A percentile compares a stretch with the other conserved stretches of the same genome.
Evolutionary conservation across 148 eudicot genomes (phyloP).

Genomic region (Vaccinium myrtillus): DNA sequence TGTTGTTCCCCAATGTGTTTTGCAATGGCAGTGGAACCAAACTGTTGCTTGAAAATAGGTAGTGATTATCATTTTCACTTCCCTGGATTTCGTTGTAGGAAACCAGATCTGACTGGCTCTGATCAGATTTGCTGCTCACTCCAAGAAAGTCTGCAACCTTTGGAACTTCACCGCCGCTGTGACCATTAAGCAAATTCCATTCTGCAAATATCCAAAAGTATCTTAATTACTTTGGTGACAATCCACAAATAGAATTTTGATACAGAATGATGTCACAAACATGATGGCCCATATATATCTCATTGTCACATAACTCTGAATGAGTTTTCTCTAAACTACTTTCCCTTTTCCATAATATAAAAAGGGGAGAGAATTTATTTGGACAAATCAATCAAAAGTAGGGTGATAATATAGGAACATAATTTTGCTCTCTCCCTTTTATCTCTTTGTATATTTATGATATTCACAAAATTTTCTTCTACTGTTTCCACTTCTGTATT

Average conservation of each 20-base stretch:
- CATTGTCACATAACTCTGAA: not conserved
- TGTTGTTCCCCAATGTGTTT: conserved; percentile 22
- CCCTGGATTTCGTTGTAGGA: conserved; percentile 53
- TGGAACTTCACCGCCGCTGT: conserved; percentile 57
- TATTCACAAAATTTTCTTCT: too few species aligned
- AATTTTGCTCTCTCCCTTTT: too few species aligned
- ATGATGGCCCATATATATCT: not conserved
- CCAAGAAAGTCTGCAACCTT: conserved; percentile 94
- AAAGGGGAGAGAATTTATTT: not conserved
- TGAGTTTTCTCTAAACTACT: not conserved
- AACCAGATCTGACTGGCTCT: conserved; percentile 51
- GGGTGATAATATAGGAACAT: too few species aligned
- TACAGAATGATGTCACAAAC: too few species aligned
- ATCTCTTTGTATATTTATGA: too few species aligned
- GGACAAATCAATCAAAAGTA: too few species aligned
- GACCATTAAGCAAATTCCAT: conserved; percentile 72
- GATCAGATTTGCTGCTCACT: conserved; percentile 70
- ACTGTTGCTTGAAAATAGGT: conserved; percentile 35
- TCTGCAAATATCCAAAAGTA: conserved; percentile 31
- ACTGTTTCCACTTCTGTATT: too few species aligned
- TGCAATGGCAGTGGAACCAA: conserved; percentile 40
- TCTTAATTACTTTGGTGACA: not conserved
- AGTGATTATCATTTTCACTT: conserved; percentile 48
- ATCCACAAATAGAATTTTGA: not conserved
- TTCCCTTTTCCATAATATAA: not conserved